Evolutionary conservation across 176 grass and related monocot genomes (phyloP), one percentile per base, ranked within the genome.

Genomic region (Ensete ventricosum): DNA sequence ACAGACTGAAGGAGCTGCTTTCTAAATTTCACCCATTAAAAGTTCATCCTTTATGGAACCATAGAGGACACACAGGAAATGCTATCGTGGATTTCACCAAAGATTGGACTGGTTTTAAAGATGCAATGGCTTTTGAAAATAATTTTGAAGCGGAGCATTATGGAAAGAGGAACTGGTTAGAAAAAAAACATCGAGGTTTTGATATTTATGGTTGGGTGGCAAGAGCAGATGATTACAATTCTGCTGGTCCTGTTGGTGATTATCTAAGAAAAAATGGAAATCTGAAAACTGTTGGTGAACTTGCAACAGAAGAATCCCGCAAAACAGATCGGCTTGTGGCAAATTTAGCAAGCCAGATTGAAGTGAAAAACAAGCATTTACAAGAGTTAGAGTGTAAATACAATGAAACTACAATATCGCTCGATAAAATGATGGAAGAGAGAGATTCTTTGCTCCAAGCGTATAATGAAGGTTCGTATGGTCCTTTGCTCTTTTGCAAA

Each of bases 131-230:
- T 27, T 88, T 92, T 82, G 83, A 92, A 82, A 86, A 82, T 6
- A 62, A 80, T 79, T 92, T 88, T 34, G 50, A 55, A 54, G 23
- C 80, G 11, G 55, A 78, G 64, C 49, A 71, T 13, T 83, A 78
- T 71, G 76, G 72, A 12, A 86, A 84, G 73, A 57, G 1, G 16
- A 78, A 88, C 19, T 88, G 86, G 86, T 74, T 43, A 29, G 80
- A 84, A 82, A 71, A 19, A 26, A 88, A 77, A 50, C 77, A 77
- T 50, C 71, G 48, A 62, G 87, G 71, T 48, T 77, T 66, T 0
- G 79, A 88, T 64, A 57, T 92, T 54, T 88, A 85, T 88, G 85
- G 83, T 50, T 88, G 89, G 89, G 52, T 85, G 74, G 89, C 83
- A 55, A 82, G 72, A 53, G 74, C 72, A 14, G 83, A 79, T 69